phyloP scores from a whole-genome alignment of 768 basidiomycete genomes.

The Candolleomyces aberdarensis region DNA sequence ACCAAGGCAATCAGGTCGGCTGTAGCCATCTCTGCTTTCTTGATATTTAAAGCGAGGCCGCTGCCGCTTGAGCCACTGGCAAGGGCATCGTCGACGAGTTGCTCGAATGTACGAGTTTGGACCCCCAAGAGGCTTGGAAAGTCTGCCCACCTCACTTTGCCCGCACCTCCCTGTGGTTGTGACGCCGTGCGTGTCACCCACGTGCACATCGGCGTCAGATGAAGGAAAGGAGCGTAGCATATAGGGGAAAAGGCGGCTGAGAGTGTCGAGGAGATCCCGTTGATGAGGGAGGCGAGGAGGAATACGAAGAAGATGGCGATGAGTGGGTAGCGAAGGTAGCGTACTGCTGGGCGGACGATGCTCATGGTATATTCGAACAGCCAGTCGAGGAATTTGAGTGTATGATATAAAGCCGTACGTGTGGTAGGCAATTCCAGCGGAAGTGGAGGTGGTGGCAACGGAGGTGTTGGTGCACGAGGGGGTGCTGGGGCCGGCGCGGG shows the following conservation, averaged over 20 bases:
- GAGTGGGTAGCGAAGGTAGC: conserved; percentile 54
- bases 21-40: conserved; percentile 77
- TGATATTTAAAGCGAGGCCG: conserved; percentile 62
- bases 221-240: conserved; percentile 61
- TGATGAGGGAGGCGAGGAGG: conserved; percentile 44
- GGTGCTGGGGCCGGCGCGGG: too few relatives aligned
- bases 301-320: conserved; percentile 49
- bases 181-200: conserved; percentile 2
- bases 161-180: conserved; percentile 1
- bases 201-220: conserved; percentile 43
- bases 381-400: background rate
- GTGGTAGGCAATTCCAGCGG: background rate
- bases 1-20: conserved; percentile 42
- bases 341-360: conserved; percentile 44
- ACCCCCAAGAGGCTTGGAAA: conserved; percentile 59
- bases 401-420: conserved; percentile 13
- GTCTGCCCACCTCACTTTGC: conserved; percentile 47
- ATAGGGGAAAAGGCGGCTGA: conserved; percentile 51
- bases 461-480: too few relatives aligned
- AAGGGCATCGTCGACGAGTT: conserved; percentile 52
- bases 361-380: conserved; percentile 41
- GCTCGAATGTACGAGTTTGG: conserved; percentile 60
- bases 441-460: background rate
- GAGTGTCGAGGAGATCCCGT: conserved; percentile 39
- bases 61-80: conserved; percentile 27